A percentile compares a stretch with the other conserved stretches of the same genome.
These are phyloP conservation scores for Tylopilus intermedius DNA, from an alignment of 768 basidiomycete species.

Conservation along the genomic window DNA sequence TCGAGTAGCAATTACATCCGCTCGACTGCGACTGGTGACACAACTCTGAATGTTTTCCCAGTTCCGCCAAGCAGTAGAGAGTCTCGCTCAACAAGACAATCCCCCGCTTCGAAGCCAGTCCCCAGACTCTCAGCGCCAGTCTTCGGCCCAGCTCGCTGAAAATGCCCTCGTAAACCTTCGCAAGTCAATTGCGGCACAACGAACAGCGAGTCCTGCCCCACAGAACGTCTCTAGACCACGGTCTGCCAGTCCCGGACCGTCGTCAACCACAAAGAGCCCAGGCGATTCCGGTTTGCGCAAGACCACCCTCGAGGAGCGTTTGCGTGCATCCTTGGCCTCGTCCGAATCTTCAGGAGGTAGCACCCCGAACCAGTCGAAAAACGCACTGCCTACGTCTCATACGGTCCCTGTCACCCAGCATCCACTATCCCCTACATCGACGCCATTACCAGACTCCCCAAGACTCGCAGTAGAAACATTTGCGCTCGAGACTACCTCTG, in stretches of 20 bases:
- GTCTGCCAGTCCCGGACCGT: conserved; percentile 24
- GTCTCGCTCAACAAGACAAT: conserved; percentile 46
- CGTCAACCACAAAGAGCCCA: conserved; percentile 11
- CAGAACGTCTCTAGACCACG: conserved; percentile 19
- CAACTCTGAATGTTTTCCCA: conserved; percentile 62
- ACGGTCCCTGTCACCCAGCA: conserved; percentile 24
- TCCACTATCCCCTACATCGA: conserved; percentile 40
- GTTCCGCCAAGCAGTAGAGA: conserved; percentile 70
- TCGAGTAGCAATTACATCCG: background rate
- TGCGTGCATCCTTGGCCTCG: conserved; percentile 59
- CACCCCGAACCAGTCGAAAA: conserved; percentile 39
- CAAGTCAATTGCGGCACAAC: conserved; percentile 56
- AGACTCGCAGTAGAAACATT: background rate
- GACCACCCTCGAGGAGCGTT: conserved; percentile 67
- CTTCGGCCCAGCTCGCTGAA: conserved; percentile 57
- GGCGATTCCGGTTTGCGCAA: conserved; percentile 36
- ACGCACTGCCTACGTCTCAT: conserved; percentile 38
- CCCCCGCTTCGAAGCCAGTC: conserved; percentile 35
- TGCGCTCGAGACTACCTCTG: background rate
- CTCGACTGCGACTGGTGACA: background rate
- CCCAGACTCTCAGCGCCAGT: conserved; percentile 29
- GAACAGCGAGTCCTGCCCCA: conserved; percentile 38
- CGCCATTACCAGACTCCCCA: conserved; percentile 43
- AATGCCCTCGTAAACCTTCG: conserved; percentile 55
- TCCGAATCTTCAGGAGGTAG: conserved; percentile 48